phyloP scores from a whole-genome alignment of 352 stramenopile genomes.

The Globisporangium rhizosaccharum region DNA sequence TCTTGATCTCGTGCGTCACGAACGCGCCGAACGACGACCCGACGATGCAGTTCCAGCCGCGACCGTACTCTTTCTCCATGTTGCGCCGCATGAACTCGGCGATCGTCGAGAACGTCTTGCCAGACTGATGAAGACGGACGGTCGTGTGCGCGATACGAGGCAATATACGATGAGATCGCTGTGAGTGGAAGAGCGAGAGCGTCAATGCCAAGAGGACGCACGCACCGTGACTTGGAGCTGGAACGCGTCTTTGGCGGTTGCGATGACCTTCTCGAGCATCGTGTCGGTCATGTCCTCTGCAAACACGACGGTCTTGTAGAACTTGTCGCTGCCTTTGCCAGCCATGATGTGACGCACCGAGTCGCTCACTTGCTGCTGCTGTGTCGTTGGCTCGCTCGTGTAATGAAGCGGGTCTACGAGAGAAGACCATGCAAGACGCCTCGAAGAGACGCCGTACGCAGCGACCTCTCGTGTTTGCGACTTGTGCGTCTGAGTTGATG shows the following conservation, averaged over 20 bases:
- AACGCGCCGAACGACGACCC: constrained; percentile 90
- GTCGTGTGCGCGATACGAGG: too few relatives aligned
- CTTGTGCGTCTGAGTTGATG: too few relatives aligned
- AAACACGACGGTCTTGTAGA: constrained; percentile 91
- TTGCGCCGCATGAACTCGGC: constrained; percentile 88
- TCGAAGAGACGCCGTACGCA: too few relatives aligned
- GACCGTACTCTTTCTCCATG: constrained; percentile 91
- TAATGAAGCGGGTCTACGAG: too few relatives aligned
- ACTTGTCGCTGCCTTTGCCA: constrained; percentile 77
- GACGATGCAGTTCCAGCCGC: constrained; percentile 92
- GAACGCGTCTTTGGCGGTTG: constrained; percentile 88
- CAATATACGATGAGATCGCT: not conserved
- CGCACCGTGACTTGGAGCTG: constrained; percentile 80
- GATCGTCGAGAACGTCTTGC: constrained; percentile 90
- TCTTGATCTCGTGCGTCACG: constrained; percentile 95
- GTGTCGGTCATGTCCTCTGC: constrained; percentile 94
- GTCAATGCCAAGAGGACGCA: constrained; percentile 1
- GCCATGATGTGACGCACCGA: constrained; percentile 19
- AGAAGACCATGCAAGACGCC: not conserved
- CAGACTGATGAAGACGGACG: constrained; percentile 36
- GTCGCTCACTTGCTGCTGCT: not conserved
- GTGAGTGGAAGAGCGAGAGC: not conserved
- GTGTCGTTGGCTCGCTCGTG: not conserved
- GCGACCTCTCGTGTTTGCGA: not conserved
- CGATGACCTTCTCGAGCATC: constrained; percentile 90